phyloP scores from a whole-genome alignment of 2,329 filamentous ascomycete genomes.

The Rugonectria rugulosa region DNA sequence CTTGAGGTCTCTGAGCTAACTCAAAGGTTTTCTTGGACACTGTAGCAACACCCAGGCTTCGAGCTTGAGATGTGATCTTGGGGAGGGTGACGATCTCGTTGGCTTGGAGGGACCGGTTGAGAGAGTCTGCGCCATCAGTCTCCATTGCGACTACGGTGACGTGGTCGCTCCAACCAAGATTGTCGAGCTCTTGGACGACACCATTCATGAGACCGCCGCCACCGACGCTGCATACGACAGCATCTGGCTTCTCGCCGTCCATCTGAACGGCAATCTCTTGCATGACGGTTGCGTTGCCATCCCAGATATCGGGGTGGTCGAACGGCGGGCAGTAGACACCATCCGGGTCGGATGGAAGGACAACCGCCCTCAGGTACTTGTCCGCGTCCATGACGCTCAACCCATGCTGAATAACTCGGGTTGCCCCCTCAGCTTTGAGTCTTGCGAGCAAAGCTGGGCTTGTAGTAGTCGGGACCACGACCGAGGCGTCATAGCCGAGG shows the following conservation, averaged over 20 bases:
- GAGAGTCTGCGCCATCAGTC: slow-evolving; percentile 73
- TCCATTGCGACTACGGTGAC: slow-evolving; percentile 72
- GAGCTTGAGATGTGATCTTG: slow-evolving; percentile 75
- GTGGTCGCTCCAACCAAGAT: slow-evolving; percentile 32
- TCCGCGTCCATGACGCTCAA: slow-evolving; percentile 75
- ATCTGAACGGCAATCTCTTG: slow-evolving; percentile 52
- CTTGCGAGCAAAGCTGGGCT: slow-evolving; percentile 73
- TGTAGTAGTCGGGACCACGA: slow-evolving; percentile 74
- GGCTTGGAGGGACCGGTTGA: slow-evolving; percentile 63
- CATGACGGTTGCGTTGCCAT: slow-evolving; percentile 66
- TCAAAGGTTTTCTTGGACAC: slow-evolving; percentile 62
- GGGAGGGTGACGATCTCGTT: slow-evolving; percentile 67
- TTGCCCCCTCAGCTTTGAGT: slow-evolving; percentile 67
- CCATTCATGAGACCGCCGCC: slow-evolving; percentile 84
- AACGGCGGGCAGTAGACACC: slow-evolving; percentile 72
- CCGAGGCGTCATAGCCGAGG: slow-evolving; percentile 69
- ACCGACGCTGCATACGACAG: slow-evolving; percentile 77
- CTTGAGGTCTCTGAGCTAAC: slow-evolving; percentile 37
- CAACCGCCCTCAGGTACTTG: slow-evolving; percentile 60
- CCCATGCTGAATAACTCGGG: slow-evolving; percentile 70
- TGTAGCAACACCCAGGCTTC: slow-evolving; percentile 71
- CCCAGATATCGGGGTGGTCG: slow-evolving; percentile 71
- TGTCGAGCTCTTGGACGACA: slow-evolving; percentile 67
- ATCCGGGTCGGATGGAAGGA: slow-evolving; percentile 52
- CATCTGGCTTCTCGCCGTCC: slow-evolving; percentile 71